These are phyloP conservation scores for Tylopilus vinaceipallidus DNA, from an alignment of 768 basidiomycete genomes.

Conservation along the genomic window DNA sequence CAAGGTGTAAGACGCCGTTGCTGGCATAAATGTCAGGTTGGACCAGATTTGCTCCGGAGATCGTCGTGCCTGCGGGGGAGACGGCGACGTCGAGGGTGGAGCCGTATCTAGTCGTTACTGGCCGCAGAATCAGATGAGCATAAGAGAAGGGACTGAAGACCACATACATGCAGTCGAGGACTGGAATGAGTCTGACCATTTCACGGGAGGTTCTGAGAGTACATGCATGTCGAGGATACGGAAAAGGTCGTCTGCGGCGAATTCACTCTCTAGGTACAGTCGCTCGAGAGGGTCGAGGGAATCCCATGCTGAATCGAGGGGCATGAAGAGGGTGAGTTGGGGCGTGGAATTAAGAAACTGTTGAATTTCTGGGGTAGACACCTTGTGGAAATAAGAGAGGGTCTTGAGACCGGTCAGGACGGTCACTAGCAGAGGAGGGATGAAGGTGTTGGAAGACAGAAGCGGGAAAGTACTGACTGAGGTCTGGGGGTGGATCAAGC, in stretches of 20 bases:
- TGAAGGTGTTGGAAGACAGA: conserved; percentile 1
- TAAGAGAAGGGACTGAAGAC: neutral
- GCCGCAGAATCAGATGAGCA: conserved; percentile 14
- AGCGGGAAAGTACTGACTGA: conserved; percentile 50
- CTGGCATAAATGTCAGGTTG: conserved; percentile 88
- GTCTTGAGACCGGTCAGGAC: conserved; percentile 58
- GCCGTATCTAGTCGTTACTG: conserved; percentile 73
- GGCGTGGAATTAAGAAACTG: conserved; percentile 61
- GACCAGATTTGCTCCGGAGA: conserved; percentile 59
- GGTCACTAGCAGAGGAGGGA: conserved; percentile 43
- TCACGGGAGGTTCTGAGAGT: conserved; percentile 55
- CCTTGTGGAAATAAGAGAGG: conserved; percentile 70
- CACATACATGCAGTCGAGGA: conserved; percentile 52
- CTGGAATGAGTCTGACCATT: conserved; percentile 64
- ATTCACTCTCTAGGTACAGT: conserved; percentile 85
- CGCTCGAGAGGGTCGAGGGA: conserved; percentile 73
- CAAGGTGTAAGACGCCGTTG: conserved; percentile 92
- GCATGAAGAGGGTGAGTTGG: conserved; percentile 86
- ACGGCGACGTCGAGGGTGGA: conserved; percentile 58
- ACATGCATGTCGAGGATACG: conserved; percentile 80
- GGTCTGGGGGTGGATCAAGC: conserved; percentile 67
- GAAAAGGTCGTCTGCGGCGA: conserved; percentile 74
- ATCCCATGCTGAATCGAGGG: conserved; percentile 83
- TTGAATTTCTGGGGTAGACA: conserved; percentile 61
- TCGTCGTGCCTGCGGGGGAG: conserved; percentile 50